These are phyloP conservation scores for Neurospora cerealis DNA, from an alignment of 495 filamentous ascomycete genomes.

Conservation along the genomic window DNA sequence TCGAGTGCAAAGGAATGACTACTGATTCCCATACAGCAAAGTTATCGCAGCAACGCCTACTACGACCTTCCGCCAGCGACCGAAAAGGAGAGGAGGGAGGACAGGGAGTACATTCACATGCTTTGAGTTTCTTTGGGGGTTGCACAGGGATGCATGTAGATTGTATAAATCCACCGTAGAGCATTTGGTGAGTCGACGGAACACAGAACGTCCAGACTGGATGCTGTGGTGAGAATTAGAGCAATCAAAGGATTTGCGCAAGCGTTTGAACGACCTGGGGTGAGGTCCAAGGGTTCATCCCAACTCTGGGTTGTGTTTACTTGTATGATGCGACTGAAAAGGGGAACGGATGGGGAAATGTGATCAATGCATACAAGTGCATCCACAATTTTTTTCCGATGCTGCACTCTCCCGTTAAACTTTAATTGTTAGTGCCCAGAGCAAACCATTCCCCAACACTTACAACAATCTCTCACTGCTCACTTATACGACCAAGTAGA, in stretches of 20 bases:
- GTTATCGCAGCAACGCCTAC: conserved; percentile 69
- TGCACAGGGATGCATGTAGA: neutral
- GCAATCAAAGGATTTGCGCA: neutral
- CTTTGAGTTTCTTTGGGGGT: conserved; percentile 21
- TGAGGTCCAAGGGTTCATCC: neutral
- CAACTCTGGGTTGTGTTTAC: neutral
- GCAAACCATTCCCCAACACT: neutral
- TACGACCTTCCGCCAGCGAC: conserved; percentile 92
- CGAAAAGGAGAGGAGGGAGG: conserved; percentile 86
- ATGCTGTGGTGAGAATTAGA: neutral
- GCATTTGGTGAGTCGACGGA: neutral
- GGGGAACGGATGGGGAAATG: neutral
- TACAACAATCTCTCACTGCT: neutral
- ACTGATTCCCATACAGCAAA: conserved; percentile 49
- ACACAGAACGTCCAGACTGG: neutral
- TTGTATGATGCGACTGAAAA: neutral
- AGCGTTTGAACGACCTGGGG: neutral
- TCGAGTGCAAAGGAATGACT: neutral
- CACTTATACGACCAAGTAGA: neutral
- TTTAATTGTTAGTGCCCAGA: neutral
- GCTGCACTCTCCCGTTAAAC: neutral
- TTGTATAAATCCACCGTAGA: neutral
- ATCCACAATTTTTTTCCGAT: neutral
- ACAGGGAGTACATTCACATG: conserved; percentile 94
- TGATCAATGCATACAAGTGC: neutral